A percentile compares a stretch with the other conserved stretches of the same genome.
These are phyloP conservation scores for Phaffia tasmanica DNA, from an alignment of 768 basidiomycete genomes.

Conservation along the genomic window DNA sequence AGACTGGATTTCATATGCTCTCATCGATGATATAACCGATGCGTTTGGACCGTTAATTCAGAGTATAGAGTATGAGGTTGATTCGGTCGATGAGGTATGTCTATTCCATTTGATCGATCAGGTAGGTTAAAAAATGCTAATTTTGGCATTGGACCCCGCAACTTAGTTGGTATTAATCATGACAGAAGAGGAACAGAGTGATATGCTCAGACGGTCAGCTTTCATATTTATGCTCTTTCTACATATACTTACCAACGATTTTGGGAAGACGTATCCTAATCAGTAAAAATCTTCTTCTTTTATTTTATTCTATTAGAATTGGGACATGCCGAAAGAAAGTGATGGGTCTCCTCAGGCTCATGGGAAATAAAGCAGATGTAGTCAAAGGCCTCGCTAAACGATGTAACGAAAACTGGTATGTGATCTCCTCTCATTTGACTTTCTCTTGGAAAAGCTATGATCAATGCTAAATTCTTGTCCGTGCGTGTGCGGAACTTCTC, in stretches of 20 bases:
- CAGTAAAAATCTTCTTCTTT: neutral
- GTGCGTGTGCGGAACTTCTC: conserved; percentile 31
- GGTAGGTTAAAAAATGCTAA: neutral
- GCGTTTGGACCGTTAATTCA: conserved; percentile 98
- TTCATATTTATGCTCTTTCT: neutral
- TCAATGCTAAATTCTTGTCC: too few relatives aligned
- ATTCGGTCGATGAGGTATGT: conserved; percentile 95
- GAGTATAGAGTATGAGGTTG: conserved; percentile 97
- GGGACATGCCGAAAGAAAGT: conserved; percentile 98
- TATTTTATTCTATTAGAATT: conserved; percentile 46
- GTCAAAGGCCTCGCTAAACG: conserved; percentile 93
- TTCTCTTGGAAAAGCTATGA: too few relatives aligned
- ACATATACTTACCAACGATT: too few relatives aligned
- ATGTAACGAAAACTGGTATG: conserved; percentile 23
- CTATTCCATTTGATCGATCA: neutral
- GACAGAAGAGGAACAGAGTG: conserved; percentile 89
- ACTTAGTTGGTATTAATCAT: conserved; percentile 52
- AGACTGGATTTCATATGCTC: conserved; percentile 98
- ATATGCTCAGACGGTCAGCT: conserved; percentile 72
- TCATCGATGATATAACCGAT: conserved; percentile 99
- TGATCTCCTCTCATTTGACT: conserved; percentile 40
- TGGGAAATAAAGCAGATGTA: conserved; percentile 99
- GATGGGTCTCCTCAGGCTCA: conserved; percentile 87
- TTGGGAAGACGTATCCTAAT: neutral
- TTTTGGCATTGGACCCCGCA: neutral